These are phyloP conservation scores for Backusella tuberculispora DNA, from an alignment of 192 early-diverging fungal species.

Conservation along the genomic window DNA sequence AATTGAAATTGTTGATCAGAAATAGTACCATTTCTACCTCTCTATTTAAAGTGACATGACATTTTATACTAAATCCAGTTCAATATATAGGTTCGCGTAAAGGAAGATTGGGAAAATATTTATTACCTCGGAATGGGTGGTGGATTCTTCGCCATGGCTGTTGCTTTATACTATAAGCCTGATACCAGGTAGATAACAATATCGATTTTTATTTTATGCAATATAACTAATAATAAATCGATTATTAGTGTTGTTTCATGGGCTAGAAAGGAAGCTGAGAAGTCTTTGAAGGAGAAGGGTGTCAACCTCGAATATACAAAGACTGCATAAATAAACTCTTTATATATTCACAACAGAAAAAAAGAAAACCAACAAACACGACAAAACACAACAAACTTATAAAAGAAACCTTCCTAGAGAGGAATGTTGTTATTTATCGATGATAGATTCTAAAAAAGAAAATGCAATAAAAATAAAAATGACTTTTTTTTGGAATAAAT, in stretches of 20 bases:
- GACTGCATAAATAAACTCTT: constrained; percentile 37
- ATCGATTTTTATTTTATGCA: neutral
- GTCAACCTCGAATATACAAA: constrained; percentile 66
- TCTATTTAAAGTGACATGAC: neutral
- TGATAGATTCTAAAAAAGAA: neutral
- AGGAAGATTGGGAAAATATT: constrained; percentile 76
- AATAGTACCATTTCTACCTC: neutral
- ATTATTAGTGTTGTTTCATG: constrained; percentile 64
- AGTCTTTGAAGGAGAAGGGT: constrained; percentile 71
- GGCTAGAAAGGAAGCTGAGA: constrained; percentile 77
- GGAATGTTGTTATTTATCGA: constrained; percentile 9
- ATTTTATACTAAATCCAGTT: neutral
- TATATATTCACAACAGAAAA: constrained; percentile 7
- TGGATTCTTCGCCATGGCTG: constrained; percentile 55
- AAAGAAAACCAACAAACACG: neutral
- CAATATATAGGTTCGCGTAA: constrained; percentile 54
- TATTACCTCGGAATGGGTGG: constrained; percentile 66
- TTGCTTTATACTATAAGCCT: constrained; percentile 72
- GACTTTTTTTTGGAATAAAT: neutral
- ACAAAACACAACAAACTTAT: neutral
- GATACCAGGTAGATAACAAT: constrained; percentile 70
- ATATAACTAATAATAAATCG: neutral
- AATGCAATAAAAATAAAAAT: neutral
- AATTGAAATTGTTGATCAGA: neutral
- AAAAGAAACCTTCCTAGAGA: neutral